Percentiles rank a stretch among this genome's conserved stretches.
Evolutionary conservation across 2,329 filamentous ascomycete genomes (phyloP).

Genomic region (Madurella fahalii): DNA sequence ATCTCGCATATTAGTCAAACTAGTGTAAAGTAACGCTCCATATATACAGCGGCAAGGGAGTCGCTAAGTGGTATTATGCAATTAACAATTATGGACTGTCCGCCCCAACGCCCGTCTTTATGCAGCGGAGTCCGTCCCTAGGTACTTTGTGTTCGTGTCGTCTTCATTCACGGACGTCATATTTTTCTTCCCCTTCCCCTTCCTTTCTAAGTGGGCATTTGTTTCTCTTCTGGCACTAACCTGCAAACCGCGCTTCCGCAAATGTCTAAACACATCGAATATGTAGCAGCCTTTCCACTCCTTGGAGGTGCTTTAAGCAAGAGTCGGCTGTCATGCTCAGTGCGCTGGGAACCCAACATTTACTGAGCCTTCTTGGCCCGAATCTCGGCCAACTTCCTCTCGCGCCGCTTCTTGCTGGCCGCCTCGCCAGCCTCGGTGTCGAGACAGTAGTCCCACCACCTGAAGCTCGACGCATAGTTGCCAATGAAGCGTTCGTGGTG

Average conservation of each 20-base stretch:
- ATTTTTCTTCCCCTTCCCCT: not conserved
- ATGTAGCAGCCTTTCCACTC: no score
- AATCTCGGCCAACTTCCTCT: constrained; percentile 66
- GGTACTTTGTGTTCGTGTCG: constrained; percentile 3
- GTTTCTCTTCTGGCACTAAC: not conserved
- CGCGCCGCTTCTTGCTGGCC: constrained; percentile 76
- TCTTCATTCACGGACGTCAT: constrained; percentile 21
- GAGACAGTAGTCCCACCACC: constrained; percentile 95
- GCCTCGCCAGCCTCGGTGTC: constrained; percentile 92
- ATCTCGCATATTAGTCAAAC: not conserved
- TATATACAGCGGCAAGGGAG: not conserved
- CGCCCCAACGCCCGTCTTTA: constrained; percentile 2
- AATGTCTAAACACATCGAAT: not conserved
- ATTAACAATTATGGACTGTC: constrained; percentile 7
- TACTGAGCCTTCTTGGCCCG: constrained; percentile 66
- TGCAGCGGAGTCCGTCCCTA: not conserved
- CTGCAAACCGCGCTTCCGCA: not conserved
- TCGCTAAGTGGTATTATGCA: constrained; percentile 1
- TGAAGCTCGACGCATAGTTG: constrained; percentile 96
- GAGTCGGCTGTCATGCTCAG: no score
- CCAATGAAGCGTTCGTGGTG: constrained; percentile 99
- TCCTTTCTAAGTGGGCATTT: not conserved
- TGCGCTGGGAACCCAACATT: constrained; percentile 21
- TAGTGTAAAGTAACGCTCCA: not conserved
- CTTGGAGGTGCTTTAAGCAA: no score